Evolutionary conservation across 345 rosid species (phyloP).

Genomic region (Eucalyptus lansdowneana): DNA sequence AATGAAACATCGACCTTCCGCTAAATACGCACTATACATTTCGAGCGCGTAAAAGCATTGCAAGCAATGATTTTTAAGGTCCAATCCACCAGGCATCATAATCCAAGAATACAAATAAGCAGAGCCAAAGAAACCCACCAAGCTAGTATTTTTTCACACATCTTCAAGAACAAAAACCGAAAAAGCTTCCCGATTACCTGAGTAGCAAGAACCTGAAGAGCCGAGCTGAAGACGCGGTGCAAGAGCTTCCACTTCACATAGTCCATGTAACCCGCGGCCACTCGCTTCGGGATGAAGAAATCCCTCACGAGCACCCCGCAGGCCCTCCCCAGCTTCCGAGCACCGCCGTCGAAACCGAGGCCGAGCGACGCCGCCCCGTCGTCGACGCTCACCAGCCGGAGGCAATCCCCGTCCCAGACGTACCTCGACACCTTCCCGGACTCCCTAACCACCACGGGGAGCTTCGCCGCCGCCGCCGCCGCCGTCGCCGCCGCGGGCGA

Average conservation of each 20-base stretch:
- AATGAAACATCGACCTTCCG: background rate
- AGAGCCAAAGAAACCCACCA: background rate
- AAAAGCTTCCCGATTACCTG: constrained; percentile 28
- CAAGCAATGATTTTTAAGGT: background rate
- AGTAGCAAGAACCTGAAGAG: constrained; percentile 90
- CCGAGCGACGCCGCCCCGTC: constrained; percentile 18
- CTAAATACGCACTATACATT: background rate
- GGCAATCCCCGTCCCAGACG: constrained; percentile 38
- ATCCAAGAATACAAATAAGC: background rate
- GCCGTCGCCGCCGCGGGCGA: background rate
- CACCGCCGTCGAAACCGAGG: constrained; percentile 20
- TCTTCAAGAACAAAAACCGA: background rate
- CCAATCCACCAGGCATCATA: background rate
- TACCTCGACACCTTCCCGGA: constrained; percentile 48
- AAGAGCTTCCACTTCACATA: constrained; percentile 88
- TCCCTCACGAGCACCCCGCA: constrained; percentile 32
- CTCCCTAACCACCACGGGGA: constrained; percentile 36
- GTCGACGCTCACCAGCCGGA: constrained; percentile 28
- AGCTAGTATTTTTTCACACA: background rate
- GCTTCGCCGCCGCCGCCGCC: background rate
- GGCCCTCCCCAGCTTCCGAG: constrained; percentile 19
- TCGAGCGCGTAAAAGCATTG: background rate
- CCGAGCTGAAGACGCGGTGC: constrained; percentile 89
- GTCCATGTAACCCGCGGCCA: constrained; percentile 36
- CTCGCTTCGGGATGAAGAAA: constrained; percentile 74